Percentiles rank a stretch among this genome's conserved stretches.
Conservation (phyloP, 2,329 filamentous ascomycete species). For the Colletotrichum sp. region DNA sequence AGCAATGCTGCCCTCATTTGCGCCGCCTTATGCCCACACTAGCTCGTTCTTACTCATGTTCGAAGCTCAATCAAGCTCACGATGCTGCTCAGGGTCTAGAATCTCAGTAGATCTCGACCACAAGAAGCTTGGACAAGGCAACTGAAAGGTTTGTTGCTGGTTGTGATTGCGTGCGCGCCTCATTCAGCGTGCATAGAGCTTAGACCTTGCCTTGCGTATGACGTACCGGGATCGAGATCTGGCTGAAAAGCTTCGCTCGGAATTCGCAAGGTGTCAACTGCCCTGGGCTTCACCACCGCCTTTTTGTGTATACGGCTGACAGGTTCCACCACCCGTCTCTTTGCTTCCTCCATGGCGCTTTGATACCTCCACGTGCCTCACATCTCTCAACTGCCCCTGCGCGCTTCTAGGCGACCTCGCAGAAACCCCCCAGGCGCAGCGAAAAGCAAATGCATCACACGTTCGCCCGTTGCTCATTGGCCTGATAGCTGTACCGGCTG, state of each 20-base stretch:
- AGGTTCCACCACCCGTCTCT: not conserved
- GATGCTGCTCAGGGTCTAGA: not conserved
- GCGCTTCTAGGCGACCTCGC: not conserved
- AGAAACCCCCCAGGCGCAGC: not conserved
- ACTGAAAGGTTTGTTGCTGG: not conserved
- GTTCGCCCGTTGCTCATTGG: not conserved
- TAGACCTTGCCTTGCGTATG: not conserved
- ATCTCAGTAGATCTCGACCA: not conserved
- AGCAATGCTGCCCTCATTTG: not conserved
- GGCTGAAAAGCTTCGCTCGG: not conserved
- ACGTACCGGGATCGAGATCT: slow-evolving; percentile 9
- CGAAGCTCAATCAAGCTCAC: not conserved
- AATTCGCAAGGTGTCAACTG: not conserved
- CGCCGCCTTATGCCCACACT: not conserved
- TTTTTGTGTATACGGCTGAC: not conserved
- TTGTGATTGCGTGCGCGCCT: not conserved
- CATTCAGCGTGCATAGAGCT: not conserved
- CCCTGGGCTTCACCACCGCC: not conserved
- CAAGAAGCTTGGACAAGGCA: not conserved
- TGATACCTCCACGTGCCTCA: not conserved
- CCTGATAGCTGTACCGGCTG: not conserved
- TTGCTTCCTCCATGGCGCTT: not conserved
- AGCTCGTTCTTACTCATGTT: not conserved
- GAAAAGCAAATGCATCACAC: not conserved
- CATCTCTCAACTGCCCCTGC: not conserved